phyloP scores from a whole-genome alignment of 2,329 filamentous ascomycete genomes.

The Paecilomyces formosus region DNA sequence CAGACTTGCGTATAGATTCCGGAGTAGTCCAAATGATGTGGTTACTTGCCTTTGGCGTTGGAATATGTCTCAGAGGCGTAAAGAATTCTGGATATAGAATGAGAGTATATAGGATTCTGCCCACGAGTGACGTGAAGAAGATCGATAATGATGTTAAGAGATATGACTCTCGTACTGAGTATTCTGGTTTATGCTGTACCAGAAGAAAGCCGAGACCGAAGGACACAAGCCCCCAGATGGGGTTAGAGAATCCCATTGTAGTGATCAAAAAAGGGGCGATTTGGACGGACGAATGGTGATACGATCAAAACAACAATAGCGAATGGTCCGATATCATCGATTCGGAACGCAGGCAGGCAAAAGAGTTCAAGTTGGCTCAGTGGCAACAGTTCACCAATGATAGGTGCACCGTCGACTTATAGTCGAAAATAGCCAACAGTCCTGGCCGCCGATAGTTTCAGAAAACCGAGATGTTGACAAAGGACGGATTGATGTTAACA shows the following conservation, averaged over 20 bases:
- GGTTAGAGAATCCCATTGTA: neutral
- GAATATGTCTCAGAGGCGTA: slow-evolving; percentile 52
- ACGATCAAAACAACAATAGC: neutral
- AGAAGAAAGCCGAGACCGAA: neutral
- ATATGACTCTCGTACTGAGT: slow-evolving; percentile 21
- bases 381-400: neutral
- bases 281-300: too few species aligned
- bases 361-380: neutral
- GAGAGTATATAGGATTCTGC: slow-evolving; percentile 25
- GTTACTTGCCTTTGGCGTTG: slow-evolving; percentile 41
- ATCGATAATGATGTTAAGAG: slow-evolving; percentile 14
- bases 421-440: neutral
- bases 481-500: neutral
- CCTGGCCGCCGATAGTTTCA: neutral
- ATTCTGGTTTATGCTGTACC: slow-evolving; percentile 18
- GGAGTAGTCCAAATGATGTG: neutral
- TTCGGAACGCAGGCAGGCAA: neutral
- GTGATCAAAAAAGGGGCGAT: too few species aligned
- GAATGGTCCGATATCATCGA: neutral
- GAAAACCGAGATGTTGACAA: neutral
- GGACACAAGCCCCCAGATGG: neutral
- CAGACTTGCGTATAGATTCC: neutral
- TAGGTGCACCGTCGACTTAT: neutral
- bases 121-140: slow-evolving; percentile 13
- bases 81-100: slow-evolving; percentile 53